Evolutionary conservation across 2,329 filamentous ascomycete genomes (phyloP).

Genomic region (Fusarium hainanense): DNA sequence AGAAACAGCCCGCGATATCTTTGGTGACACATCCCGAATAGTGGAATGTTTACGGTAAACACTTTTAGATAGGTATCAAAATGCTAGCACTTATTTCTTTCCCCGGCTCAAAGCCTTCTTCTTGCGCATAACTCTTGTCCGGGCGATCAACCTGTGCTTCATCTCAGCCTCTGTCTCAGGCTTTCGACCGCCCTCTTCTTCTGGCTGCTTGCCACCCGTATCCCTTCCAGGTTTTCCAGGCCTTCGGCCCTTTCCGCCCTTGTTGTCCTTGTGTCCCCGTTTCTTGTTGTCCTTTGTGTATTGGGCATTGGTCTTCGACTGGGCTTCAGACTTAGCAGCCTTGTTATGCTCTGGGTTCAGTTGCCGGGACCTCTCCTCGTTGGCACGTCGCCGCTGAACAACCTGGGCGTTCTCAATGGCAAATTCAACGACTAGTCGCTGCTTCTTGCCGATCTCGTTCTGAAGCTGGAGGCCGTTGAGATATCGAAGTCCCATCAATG

Average conservation of each 20-base stretch:
- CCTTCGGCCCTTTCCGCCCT: constrained; percentile 17
- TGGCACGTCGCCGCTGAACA: constrained; percentile 74
- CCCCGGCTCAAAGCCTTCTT: constrained; percentile 64
- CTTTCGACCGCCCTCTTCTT: constrained; percentile 47
- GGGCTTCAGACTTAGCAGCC: constrained; percentile 25
- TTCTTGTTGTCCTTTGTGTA: constrained; percentile 37
- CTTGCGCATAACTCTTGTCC: constrained; percentile 83
- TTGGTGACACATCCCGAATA: constrained; percentile 1
- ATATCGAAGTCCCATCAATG: constrained; percentile 93
- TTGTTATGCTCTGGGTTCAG: constrained; percentile 39
- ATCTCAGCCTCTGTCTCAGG: constrained; percentile 55
- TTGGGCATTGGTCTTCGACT: constrained; percentile 31
- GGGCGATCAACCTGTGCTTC: constrained; percentile 82
- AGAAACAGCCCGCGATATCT: constrained; percentile 7
- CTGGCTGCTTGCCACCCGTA: not conserved
- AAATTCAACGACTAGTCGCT: constrained; percentile 93
- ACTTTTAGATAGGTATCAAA: constrained; percentile 35
- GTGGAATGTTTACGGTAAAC: constrained; percentile 20
- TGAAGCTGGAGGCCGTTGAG: constrained; percentile 80
- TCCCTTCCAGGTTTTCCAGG: not conserved
- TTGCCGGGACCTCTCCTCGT: constrained; percentile 52
- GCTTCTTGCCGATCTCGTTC: constrained; percentile 78
- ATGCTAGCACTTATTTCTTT: constrained; percentile 42
- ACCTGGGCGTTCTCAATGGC: constrained; percentile 98
- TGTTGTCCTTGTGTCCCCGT: constrained; percentile 34